Conservation (phyloP, 2,329 filamentous ascomycete species). For the Ceratocystiopsis sp. region DNA sequence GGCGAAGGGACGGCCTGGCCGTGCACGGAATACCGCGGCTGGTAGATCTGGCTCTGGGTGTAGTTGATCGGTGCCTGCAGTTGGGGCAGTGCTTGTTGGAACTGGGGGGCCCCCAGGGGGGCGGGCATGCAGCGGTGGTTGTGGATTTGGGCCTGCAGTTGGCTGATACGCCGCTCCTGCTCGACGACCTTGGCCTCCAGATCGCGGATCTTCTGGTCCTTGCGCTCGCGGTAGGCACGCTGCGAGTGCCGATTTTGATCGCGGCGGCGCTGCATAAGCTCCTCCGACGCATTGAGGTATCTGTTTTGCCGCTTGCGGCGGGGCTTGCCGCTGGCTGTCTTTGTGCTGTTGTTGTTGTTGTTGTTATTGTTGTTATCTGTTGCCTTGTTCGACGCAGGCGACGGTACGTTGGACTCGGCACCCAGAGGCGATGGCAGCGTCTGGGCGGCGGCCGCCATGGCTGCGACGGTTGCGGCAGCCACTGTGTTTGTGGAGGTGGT, state of each 20-base stretch:
- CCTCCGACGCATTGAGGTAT: constrained; percentile 34
- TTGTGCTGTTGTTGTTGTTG: constrained; percentile 3
- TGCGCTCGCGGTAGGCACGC: constrained; percentile 42
- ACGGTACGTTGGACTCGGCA: too few relatives aligned
- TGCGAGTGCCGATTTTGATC: constrained; percentile 45
- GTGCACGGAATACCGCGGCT: too few relatives aligned
- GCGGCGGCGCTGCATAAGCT: constrained; percentile 35
- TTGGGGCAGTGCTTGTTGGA: too few relatives aligned
- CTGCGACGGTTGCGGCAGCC: neutral
- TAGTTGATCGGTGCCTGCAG: too few relatives aligned
- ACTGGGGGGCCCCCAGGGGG: neutral
- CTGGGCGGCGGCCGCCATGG: neutral
- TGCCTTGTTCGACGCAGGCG: too few relatives aligned
- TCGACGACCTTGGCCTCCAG: constrained; percentile 39
- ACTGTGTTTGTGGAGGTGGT: neutral
- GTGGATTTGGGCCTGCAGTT: too few relatives aligned
- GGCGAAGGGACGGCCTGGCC: too few relatives aligned
- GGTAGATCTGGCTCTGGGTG: too few relatives aligned
- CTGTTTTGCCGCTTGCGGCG: constrained; percentile 34
- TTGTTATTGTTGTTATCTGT: neutral
- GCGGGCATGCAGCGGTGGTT: neutral
- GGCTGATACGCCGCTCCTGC: constrained; percentile 2
- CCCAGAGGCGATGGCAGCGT: too few relatives aligned
- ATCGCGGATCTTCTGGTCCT: constrained; percentile 48
- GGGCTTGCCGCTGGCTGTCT: constrained; percentile 18